Percentiles rank a stretch among this genome's conserved stretches.
phyloP scores from a whole-genome alignment of 768 basidiomycete genomes.

The Russula sp. region DNA sequence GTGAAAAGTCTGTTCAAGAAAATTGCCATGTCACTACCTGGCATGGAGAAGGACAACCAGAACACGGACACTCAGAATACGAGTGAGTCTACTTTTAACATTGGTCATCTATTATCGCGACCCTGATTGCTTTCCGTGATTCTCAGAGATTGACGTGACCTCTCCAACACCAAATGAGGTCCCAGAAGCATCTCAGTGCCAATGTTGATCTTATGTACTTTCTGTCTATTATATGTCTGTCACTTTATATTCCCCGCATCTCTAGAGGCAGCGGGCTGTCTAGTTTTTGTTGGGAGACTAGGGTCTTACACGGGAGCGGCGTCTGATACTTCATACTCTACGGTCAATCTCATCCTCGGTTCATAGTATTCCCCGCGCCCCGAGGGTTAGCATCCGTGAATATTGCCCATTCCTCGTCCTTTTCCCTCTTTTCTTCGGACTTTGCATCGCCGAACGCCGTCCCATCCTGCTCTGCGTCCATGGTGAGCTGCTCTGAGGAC shows the following conservation, averaged over 20 bases:
- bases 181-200: conserved; percentile 85
- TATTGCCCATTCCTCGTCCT: conserved; percentile 89
- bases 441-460: conserved; percentile 63
- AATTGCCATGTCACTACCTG: conserved; percentile 96
- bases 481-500: conserved; percentile 68
- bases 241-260: conserved; percentile 24
- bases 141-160: conserved; percentile 87
- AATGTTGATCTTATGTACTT: conserved; percentile 54
- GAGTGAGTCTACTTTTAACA: conserved; percentile 37
- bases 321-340: conserved; percentile 21
- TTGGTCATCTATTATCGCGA: neutral
- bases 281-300: conserved; percentile 13
- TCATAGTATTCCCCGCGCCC: conserved; percentile 98
- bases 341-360: conserved; percentile 60
- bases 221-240: conserved; percentile 25
- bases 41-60: conserved; percentile 83
- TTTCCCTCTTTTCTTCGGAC: conserved; percentile 70
- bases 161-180: conserved; percentile 62
- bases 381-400: conserved; percentile 82
- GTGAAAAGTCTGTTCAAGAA: conserved; percentile 99
- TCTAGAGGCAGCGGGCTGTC: conserved; percentile 20
- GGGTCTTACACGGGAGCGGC: conserved; percentile 3
- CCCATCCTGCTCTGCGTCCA: conserved; percentile 86
- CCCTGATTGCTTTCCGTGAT: neutral
- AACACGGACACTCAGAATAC: conserved; percentile 46